Evolutionary conservation across 345 rosid genomes (phyloP).

Genomic region (Limnanthes douglasii): DNA sequence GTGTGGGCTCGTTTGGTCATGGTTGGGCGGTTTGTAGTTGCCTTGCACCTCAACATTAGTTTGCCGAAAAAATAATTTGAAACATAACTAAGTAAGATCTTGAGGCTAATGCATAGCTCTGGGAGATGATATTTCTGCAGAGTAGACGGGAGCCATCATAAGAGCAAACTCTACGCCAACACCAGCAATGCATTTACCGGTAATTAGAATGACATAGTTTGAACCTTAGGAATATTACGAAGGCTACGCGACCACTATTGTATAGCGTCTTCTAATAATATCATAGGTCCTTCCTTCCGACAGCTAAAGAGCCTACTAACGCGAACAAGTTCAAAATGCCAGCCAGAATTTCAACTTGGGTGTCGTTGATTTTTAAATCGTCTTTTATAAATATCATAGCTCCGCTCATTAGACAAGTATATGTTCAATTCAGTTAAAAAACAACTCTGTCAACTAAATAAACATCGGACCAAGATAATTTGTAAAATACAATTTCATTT

Average conservation of each 20-base stretch:
- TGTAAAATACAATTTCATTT: too few species aligned
- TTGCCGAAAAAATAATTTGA: too few species aligned
- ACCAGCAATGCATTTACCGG: too few species aligned
- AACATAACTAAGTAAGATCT: too few species aligned
- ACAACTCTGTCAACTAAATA: not conserved
- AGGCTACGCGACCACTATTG: constrained; percentile 40
- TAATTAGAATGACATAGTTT: too few species aligned
- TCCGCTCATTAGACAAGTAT: constrained; percentile 96
- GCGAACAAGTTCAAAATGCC: constrained; percentile 80
- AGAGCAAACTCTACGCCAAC: too few species aligned
- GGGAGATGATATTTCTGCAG: constrained; percentile 44
- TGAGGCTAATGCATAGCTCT: too few species aligned
- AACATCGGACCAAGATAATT: too few species aligned
- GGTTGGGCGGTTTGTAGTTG: too few species aligned
- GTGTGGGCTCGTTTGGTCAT: too few species aligned
- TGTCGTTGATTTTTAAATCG: constrained; percentile 50
- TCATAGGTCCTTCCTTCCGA: constrained; percentile 90
- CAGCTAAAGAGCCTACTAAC: constrained; percentile 47
- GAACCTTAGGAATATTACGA: constrained; percentile 35
- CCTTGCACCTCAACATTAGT: too few species aligned
- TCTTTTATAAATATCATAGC: constrained; percentile 92
- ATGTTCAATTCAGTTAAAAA: constrained; percentile 14
- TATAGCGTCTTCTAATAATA: constrained; percentile 68
- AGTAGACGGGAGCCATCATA: constrained; percentile 60
- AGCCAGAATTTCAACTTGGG: constrained; percentile 58